Conservation (phyloP, 2,329 filamentous ascomycete genomes). For the Trichoderma guizhouense region DNA sequence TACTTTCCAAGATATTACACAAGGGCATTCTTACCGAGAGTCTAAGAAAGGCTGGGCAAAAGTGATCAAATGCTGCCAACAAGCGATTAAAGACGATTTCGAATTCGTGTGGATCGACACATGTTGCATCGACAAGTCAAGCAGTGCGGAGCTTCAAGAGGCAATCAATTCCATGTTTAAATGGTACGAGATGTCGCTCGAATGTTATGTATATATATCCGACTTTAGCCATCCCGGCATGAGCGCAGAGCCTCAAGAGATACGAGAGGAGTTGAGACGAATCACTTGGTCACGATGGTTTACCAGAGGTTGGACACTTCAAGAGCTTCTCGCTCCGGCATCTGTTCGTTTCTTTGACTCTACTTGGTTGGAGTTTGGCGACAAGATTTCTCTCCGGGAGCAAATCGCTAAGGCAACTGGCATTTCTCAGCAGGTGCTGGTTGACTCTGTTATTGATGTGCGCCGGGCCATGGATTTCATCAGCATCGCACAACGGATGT, state of each 20-base stretch:
- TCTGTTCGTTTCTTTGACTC: not conserved
- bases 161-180: not conserved
- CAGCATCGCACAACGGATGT: not conserved
- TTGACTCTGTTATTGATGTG: not conserved
- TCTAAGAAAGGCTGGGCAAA: not conserved
- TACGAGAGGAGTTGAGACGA: accelerated
- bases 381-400: not conserved
- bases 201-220: not conserved
- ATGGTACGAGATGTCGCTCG: not conserved
- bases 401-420: not conserved
- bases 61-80: not conserved
- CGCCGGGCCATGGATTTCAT: not conserved
- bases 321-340: not conserved
- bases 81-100: not conserved
- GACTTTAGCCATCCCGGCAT: accelerated
- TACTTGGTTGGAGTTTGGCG: not conserved
- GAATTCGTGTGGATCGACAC: not conserved
- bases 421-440: not conserved
- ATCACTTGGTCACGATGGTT: not conserved
- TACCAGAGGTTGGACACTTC: not conserved
- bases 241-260: not conserved
- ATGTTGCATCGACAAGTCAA: not conserved
- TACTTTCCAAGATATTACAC: not conserved
- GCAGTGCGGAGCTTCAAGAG: not conserved
- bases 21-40: not conserved